Base-by-base conservation (phyloP, 2,329 filamentous ascomycete genomes). In the Aspergillus arachidicola region DNA sequence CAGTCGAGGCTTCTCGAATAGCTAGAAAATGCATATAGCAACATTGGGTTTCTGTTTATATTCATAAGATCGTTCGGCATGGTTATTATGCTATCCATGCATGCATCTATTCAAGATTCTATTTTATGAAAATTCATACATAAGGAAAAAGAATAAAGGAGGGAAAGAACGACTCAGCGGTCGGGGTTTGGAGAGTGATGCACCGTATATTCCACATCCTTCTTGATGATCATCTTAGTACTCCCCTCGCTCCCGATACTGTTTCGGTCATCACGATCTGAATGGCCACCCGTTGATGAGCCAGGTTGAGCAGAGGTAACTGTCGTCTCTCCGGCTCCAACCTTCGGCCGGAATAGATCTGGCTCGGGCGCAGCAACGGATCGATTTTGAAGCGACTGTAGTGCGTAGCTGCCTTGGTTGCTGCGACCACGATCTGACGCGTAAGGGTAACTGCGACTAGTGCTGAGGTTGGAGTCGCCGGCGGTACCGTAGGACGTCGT, bases 401-500 rank as follows among this genome's bases (percentile, higher is more conserved):
- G 14, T 16, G 51, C 51, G n/a, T 54, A 54, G n/a, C 51, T 54
- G 19, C 51, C 51, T 21, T 54, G 48, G 30, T 36, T 48, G 28
- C 41, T 60, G 12, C 50, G 30, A 28, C 41, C 36, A 23, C 51
- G 50, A 21, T 61, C 46, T 7, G 57, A 59, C 14, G 30, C 46
- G 23, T 59, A 59, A 9, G 57, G 57, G 14, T 48, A 28, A 9
- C 45, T 51, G 9, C 57, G 56, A 6, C 53, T 57, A 28, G 62
- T 59, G 21, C 62, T 63, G 19, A 64, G 63, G 34, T 64, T 61
- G 21, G 60, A 34, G 50, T 59, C 60, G 21, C 66, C 67, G 21
- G 61, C 61, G 4, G 60, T 68, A 34, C 65, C 66, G 46, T 68
- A 69, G 34, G 60, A 59, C 10, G 66, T 68, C n/a, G 64, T 61